phyloP scores from a whole-genome alignment of 2,329 filamentous ascomycete species.

The Curvularia lunata region DNA sequence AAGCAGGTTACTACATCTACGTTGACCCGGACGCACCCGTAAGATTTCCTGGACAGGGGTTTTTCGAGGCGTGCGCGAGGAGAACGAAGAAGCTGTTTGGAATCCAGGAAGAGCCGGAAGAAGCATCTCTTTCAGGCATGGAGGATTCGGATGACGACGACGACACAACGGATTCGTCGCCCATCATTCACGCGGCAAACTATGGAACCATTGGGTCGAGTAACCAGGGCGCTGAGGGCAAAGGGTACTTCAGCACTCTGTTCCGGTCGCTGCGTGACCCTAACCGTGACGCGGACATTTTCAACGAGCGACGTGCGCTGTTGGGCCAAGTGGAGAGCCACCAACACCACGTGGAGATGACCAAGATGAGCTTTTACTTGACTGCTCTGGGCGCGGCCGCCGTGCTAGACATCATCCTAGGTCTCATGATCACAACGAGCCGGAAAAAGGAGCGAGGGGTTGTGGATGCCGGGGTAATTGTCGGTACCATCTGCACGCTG shows the following conservation, averaged over 20 bases:
- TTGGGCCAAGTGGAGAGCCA: slow-evolving; percentile 39
- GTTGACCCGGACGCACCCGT: slow-evolving; percentile 70
- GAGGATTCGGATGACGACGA: slow-evolving; percentile 60
- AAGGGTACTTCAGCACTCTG: slow-evolving; percentile 42
- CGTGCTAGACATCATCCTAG: slow-evolving; percentile 68
- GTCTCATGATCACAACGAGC: slow-evolving; percentile 71
- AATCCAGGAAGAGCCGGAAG: slow-evolving; percentile 27
- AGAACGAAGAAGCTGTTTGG: slow-evolving; percentile 37
- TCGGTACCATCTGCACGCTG: slow-evolving; percentile 72
- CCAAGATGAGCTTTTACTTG: slow-evolving; percentile 51
- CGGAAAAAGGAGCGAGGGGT: slow-evolving; percentile 70
- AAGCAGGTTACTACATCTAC: slow-evolving; percentile 73
- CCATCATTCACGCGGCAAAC: slow-evolving; percentile 48
- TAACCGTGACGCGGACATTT: slow-evolving; percentile 53
- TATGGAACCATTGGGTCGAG: slow-evolving; percentile 52
- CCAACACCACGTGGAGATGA: slow-evolving; percentile 44
- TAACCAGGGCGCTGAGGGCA: slow-evolving; percentile 8
- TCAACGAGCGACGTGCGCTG: slow-evolving; percentile 57
- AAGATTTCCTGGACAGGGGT: slow-evolving; percentile 68
- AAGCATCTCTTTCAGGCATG: slow-evolving; percentile 38
- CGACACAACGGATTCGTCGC: slow-evolving; percentile 54
- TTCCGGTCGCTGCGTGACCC: slow-evolving; percentile 38
- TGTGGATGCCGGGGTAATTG: slow-evolving; percentile 74
- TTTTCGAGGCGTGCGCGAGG: slow-evolving; percentile 55
- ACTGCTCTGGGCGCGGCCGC: slow-evolving; percentile 65